These are phyloP conservation scores for Wickerhamiella azymoides DNA, from an alignment of 805 yeast genomes.

Conservation along the genomic window DNA sequence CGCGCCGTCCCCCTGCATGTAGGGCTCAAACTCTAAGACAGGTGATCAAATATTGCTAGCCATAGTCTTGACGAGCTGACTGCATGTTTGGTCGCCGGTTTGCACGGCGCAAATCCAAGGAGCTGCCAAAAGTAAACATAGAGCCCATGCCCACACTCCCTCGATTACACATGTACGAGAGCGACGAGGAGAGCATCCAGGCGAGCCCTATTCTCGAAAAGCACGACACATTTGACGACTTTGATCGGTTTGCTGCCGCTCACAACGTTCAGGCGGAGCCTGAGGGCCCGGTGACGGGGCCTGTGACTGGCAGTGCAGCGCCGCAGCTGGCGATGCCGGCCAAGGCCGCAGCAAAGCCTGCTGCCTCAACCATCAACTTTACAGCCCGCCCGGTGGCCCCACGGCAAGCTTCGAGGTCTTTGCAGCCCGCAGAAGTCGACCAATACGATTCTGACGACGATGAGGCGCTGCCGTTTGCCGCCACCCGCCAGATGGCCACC, in stretches of 20 bases:
- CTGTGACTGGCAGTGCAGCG: neutral
- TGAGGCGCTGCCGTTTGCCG: slow-evolving; percentile 19
- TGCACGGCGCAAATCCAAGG: neutral
- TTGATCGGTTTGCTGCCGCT: neutral
- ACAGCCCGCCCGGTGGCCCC: neutral
- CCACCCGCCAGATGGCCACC: slow-evolving; percentile 16
- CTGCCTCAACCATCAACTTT: slow-evolving; percentile 2
- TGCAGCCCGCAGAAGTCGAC: neutral
- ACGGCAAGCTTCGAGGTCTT: neutral
- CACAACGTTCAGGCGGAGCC: neutral
- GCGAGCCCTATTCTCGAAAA: slow-evolving; percentile 2
- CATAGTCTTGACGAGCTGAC: neutral
- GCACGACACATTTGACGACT: slow-evolving; percentile 1
- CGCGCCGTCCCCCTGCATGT: neutral
- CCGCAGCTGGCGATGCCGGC: slow-evolving; percentile 2
- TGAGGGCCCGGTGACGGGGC: slow-evolving; percentile 3
- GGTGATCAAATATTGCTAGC: neutral
- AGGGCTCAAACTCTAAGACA: neutral
- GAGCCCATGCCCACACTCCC: neutral
- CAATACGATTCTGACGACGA: slow-evolving; percentile 13
- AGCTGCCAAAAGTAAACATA: neutral
- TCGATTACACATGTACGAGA: slow-evolving; percentile 1
- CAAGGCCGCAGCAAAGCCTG: neutral
- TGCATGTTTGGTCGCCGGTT: neutral
- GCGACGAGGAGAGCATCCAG: slow-evolving; percentile 9